Percentiles rank a stretch among this genome's conserved stretches.
Conservation (phyloP, 169 alveolate genomes). For the Cryptosporidium ubiquitum region DNA sequence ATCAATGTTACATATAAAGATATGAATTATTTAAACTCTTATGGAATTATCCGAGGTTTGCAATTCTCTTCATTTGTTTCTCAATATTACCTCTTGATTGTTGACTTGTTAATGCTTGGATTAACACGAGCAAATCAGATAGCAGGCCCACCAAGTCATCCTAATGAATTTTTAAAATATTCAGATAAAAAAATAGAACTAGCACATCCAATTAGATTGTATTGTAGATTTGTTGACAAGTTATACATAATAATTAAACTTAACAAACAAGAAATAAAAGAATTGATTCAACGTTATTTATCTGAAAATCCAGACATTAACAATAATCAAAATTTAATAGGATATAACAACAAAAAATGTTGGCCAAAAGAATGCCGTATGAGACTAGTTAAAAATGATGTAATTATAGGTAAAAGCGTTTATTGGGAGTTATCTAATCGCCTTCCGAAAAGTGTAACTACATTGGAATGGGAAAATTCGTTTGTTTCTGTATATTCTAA, state of each 20-base stretch:
- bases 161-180: conserved; percentile 94
- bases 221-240: conserved; percentile 96
- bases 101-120: conserved; percentile 93
- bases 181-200: conserved; percentile 94
- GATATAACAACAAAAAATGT: conserved; percentile 98
- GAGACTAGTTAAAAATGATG: conserved; percentile 98
- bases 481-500: conserved; percentile 98
- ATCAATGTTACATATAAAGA: conserved; percentile 97
- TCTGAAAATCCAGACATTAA: conserved; percentile 99
- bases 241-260: conserved; percentile 94
- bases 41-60: conserved; percentile 98
- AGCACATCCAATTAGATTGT: conserved; percentile 97
- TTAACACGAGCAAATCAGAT: conserved; percentile 98
- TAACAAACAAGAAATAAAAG: conserved; percentile 95
- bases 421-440: conserved; percentile 99
- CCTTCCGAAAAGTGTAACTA: conserved; percentile 97
- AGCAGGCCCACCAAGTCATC: conserved; percentile 99
- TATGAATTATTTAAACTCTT: conserved; percentile 98
- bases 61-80: conserved; percentile 97
- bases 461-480: conserved; percentile 97
- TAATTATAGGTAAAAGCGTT: conserved; percentile 98
- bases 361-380: conserved; percentile 99
- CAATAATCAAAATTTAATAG: conserved; percentile 98
- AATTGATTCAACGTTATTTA: conserved; percentile 95
- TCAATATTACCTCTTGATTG: conserved; percentile 88